A percentile compares a stretch with the other conserved stretches of the same genome.
These are phyloP conservation scores for Paecilomyces variotii DNA, from an alignment of 2,329 filamentous ascomycete species.

Conservation along the genomic window DNA sequence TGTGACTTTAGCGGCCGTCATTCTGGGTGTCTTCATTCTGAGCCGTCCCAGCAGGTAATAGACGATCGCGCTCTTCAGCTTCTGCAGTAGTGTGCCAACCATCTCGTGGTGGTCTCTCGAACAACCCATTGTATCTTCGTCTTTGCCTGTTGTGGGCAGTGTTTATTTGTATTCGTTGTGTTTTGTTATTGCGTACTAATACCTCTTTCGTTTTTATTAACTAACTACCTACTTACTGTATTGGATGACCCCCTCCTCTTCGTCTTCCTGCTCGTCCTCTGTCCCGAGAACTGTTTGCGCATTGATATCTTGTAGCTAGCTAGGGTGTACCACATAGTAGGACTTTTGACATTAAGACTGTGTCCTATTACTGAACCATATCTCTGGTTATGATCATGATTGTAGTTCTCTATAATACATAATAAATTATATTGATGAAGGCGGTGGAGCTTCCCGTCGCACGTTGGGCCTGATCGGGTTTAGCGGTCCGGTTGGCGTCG, in stretches of 20 bases:
- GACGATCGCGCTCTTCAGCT: not conserved
- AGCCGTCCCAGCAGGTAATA: constrained; percentile 52
- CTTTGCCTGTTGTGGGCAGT: not conserved
- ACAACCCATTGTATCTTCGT: not conserved
- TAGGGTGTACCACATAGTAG: not conserved
- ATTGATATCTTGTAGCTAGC: not conserved
- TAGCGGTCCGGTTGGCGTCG: constrained; percentile 1
- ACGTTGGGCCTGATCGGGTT: not conserved
- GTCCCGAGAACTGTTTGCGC: not conserved
- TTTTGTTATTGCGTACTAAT: not conserved
- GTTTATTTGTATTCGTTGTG: not conserved
- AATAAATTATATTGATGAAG: not conserved
- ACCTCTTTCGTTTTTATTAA: not conserved
- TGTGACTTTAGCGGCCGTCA: constrained; percentile 88
- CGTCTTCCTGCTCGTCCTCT: constrained; percentile 4
- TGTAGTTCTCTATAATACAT: not conserved
- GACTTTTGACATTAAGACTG: too few relatives aligned
- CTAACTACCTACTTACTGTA: not conserved
- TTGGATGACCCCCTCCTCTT: constrained; percentile 2
- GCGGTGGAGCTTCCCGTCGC: not conserved
- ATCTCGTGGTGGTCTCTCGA: not conserved
- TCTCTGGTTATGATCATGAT: too few relatives aligned
- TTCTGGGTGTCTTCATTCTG: constrained; percentile 86
- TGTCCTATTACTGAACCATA: too few relatives aligned
- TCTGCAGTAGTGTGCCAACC: not conserved